Percentiles rank a stretch among this genome's conserved stretches.
Conservation (phyloP, 257 asterid genomes). For the Solanum dulcamara region DNA sequence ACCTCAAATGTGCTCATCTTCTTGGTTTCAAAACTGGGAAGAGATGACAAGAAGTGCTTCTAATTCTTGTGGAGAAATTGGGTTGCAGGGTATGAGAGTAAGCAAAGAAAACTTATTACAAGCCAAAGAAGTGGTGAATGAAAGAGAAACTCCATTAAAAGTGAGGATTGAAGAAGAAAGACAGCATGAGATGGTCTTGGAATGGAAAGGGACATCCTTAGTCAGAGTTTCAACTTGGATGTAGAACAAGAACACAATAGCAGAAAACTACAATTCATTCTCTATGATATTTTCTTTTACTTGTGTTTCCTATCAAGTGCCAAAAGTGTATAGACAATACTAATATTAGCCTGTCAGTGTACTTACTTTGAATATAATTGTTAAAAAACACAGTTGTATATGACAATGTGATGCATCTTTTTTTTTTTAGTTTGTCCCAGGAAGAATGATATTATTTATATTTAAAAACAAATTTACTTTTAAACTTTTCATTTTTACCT, state of each 20-base stretch:
- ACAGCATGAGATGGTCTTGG: constrained; percentile 45
- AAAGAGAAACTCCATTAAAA: constrained; percentile 21
- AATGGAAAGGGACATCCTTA: constrained; percentile 47
- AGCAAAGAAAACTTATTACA: constrained; percentile 39
- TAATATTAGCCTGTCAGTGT: neutral
- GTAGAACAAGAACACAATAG: constrained; percentile 18
- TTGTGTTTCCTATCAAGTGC: neutral
- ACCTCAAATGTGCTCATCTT: constrained; percentile 31
- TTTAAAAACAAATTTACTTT: neutral
- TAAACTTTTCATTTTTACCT: neutral
- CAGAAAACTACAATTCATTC: neutral
- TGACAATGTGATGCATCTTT: neutral
- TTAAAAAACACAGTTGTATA: neutral
- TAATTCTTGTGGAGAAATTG: neutral
- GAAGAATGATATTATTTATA: neutral
- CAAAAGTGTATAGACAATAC: neutral
- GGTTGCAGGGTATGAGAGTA: constrained; percentile 20
- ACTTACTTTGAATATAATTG: neutral
- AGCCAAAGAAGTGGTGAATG: constrained; percentile 45
- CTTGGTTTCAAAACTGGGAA: constrained; percentile 41
- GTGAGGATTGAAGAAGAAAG: constrained; percentile 18
- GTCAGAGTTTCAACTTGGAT: constrained; percentile 64
- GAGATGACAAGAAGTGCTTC: neutral
- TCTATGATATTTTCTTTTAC: neutral
- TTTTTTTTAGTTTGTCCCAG: neutral